phyloP scores from a whole-genome alignment of 768 basidiomycete species.

The Boletus coccyginus region DNA sequence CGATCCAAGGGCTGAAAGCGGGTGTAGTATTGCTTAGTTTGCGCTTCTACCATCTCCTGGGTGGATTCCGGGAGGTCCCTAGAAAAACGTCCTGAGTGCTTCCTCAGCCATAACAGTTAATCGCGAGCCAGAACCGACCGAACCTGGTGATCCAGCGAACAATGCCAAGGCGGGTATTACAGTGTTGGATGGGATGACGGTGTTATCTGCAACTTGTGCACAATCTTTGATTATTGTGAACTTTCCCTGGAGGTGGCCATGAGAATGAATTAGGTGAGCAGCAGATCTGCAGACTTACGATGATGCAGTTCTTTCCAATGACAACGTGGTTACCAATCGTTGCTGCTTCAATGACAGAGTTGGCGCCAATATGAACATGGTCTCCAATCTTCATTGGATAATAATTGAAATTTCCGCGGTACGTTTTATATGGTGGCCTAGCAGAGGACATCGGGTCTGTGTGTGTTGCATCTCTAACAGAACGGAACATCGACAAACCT shows the following conservation, averaged over 20 bases:
- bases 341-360: conserved; percentile 88
- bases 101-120: conserved; percentile 1
- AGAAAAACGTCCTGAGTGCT: conserved; percentile 62
- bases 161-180: conserved; percentile 86
- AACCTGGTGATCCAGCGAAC: conserved; percentile 90
- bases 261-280: neutral
- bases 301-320: conserved; percentile 93
- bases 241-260: conserved; percentile 63
- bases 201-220: conserved; percentile 84
- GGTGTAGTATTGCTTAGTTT: conserved; percentile 82
- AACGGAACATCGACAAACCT: conserved; percentile 46
- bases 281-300: conserved; percentile 50
- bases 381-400: conserved; percentile 98
- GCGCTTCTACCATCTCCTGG: conserved; percentile 85
- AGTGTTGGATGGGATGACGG: conserved; percentile 87
- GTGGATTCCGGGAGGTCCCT: conserved; percentile 92
- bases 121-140: conserved; percentile 9
- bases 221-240: conserved; percentile 97
- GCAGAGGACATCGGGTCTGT: neutral
- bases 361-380: conserved; percentile 91
- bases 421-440: conserved; percentile 87
- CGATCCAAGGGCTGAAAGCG: conserved; percentile 69
- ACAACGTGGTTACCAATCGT: conserved; percentile 92
- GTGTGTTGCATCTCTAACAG: neutral
- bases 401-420: conserved; percentile 90